Conservation (phyloP, 805 yeast species). For the Candida lessepsii region DNA sequence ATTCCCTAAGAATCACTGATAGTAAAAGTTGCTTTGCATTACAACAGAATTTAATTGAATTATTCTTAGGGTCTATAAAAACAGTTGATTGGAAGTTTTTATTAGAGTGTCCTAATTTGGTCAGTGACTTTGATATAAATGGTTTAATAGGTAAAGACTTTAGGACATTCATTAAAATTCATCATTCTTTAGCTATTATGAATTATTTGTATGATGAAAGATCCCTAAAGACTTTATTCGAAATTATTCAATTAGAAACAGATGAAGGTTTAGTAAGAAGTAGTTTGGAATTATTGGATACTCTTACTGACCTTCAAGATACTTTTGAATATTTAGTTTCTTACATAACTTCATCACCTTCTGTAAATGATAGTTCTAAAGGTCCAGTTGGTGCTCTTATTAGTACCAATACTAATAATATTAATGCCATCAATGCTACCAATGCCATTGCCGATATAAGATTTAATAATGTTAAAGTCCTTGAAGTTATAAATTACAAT, state of each 20-base stretch:
- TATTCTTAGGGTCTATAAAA: constrained; percentile 42
- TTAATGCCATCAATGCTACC: neutral
- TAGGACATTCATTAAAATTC: constrained; percentile 49
- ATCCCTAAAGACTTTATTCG: constrained; percentile 55
- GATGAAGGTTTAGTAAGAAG: constrained; percentile 37
- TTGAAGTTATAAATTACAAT: constrained; percentile 68
- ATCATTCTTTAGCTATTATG: constrained; percentile 67
- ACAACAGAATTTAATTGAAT: constrained; percentile 53
- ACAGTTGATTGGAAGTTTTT: constrained; percentile 46
- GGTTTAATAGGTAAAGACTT: constrained; percentile 15
- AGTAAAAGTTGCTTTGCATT: constrained; percentile 39
- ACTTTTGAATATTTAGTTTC: constrained; percentile 1
- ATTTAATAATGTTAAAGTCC: constrained; percentile 45
- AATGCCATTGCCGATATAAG: neutral
- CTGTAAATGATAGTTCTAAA: too few species aligned
- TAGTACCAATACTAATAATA: neutral
- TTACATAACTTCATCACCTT: too few species aligned
- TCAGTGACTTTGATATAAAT: constrained; percentile 5
- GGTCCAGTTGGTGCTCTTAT: too few species aligned
- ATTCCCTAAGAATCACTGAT: constrained; percentile 40
- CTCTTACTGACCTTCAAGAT: constrained; percentile 53
- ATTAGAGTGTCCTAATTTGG: constrained; percentile 26
- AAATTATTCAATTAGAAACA: constrained; percentile 55
- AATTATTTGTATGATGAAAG: constrained; percentile 61
- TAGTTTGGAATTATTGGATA: constrained; percentile 25